These are phyloP conservation scores for Phaseolus lunatus DNA, from an alignment of 306 rosid species.

Conservation along the genomic window DNA sequence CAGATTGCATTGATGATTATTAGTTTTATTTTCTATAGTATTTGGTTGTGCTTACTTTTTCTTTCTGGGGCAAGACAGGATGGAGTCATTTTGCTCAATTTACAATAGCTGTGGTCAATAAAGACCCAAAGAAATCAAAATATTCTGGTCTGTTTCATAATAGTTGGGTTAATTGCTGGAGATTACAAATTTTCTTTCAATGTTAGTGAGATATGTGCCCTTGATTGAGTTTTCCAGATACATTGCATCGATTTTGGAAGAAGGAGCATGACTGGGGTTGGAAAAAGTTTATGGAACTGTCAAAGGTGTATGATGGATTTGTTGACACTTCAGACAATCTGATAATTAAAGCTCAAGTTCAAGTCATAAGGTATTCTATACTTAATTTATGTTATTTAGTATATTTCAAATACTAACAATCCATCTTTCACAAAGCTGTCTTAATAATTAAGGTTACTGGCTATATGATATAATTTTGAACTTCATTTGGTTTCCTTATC, in stretches of 20 bases:
- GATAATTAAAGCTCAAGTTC: conserved; percentile 99
- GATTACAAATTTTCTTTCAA: conserved; percentile 29
- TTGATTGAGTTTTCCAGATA: conserved; percentile 69
- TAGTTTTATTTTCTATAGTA: conserved; percentile 35
- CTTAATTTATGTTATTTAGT: conserved; percentile 28
- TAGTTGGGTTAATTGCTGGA: conserved; percentile 35
- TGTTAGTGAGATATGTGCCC: conserved; percentile 34
- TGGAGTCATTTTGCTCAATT: conserved; percentile 99
- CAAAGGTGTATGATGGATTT: conserved; percentile 96
- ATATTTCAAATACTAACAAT: conserved; percentile 7
- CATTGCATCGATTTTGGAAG: conserved; percentile 99
- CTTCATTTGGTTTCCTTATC: conserved; percentile 10
- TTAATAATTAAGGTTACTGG: conserved; percentile 13
- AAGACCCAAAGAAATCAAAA: conserved; percentile 94
- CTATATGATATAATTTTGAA: conserved; percentile 5
- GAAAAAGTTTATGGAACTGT: conserved; percentile 98
- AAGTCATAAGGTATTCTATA: conserved; percentile 86
- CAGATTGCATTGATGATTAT: conserved; percentile 18
- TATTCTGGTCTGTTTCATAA: conserved; percentile 80
- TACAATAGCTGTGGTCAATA: conserved; percentile 95
- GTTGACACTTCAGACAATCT: conserved; percentile 91
- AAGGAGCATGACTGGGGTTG: conserved; percentile 99
- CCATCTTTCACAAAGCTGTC: not conserved
- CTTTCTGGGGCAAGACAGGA: conserved; percentile 57
- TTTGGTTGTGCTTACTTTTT: conserved; percentile 30